These are phyloP conservation scores for Pochonia chlamydosporia DNA, from an alignment of 2,329 filamentous ascomycete species.

Conservation along the genomic window DNA sequence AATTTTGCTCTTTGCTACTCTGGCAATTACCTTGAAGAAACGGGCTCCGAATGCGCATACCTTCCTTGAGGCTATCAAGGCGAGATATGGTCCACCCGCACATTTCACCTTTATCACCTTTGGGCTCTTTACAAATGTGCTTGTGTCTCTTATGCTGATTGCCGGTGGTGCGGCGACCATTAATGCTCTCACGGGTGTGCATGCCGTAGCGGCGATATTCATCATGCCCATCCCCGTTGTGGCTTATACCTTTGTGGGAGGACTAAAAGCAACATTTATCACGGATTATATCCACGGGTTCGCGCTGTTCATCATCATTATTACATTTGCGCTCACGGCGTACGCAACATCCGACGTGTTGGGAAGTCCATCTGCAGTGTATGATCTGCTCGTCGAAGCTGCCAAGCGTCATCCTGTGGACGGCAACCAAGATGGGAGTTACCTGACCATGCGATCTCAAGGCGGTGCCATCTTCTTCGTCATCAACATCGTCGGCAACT, in stretches of 20 bases:
- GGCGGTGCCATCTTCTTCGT: slow-evolving; percentile 87
- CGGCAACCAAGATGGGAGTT: slow-evolving; percentile 76
- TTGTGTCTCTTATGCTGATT: slow-evolving; percentile 84
- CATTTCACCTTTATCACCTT: slow-evolving; percentile 80
- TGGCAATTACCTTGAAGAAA: slow-evolving; percentile 85
- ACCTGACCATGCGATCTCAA: slow-evolving; percentile 68
- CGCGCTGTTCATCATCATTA: slow-evolving; percentile 77
- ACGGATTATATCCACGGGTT: slow-evolving; percentile 85
- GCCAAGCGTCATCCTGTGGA: slow-evolving; percentile 65
- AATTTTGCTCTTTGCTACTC: slow-evolving; percentile 82
- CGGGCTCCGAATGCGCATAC: slow-evolving; percentile 82
- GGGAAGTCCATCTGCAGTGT: slow-evolving; percentile 71
- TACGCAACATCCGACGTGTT: slow-evolving; percentile 69
- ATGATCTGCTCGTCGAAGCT: slow-evolving; percentile 68
- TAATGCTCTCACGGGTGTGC: slow-evolving; percentile 34
- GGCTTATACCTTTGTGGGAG: slow-evolving; percentile 70
- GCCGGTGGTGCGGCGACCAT: slow-evolving; percentile 67
- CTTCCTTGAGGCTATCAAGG: slow-evolving; percentile 77
- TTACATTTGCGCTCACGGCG: slow-evolving; percentile 76
- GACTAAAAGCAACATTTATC: slow-evolving; percentile 82
- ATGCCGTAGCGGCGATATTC: slow-evolving; percentile 64
- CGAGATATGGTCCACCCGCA: slow-evolving; percentile 65
- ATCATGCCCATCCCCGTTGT: slow-evolving; percentile 34
- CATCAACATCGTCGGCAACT: slow-evolving; percentile 81
- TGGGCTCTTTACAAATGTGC: slow-evolving; percentile 75